Percentiles rank a stretch among this genome's conserved stretches.
These are phyloP conservation scores for Suillus brevipes DNA, from an alignment of 768 basidiomycete species.

Conservation along the genomic window DNA sequence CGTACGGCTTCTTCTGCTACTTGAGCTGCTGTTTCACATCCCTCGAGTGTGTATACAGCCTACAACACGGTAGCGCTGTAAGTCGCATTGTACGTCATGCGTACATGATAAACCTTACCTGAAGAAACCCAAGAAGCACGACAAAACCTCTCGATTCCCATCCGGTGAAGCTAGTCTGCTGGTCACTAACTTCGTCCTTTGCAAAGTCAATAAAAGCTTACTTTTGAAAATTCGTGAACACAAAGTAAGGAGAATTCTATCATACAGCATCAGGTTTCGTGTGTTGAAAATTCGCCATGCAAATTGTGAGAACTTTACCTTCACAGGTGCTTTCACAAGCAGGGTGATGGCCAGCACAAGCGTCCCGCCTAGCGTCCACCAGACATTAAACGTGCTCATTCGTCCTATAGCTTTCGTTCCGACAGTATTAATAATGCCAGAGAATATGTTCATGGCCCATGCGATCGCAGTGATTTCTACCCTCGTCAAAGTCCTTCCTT, in stretches of 20 bases:
- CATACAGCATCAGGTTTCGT: conserved; percentile 1
- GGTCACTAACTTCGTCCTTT: neutral
- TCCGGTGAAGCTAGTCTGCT: conserved; percentile 48
- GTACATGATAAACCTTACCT: neutral
- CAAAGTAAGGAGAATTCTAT: conserved; percentile 52
- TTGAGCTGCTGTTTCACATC: conserved; percentile 64
- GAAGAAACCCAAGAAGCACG: conserved; percentile 52
- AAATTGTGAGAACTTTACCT: conserved; percentile 35
- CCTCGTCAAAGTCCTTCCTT: conserved; percentile 43
- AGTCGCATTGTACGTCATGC: neutral
- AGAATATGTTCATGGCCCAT: conserved; percentile 57
- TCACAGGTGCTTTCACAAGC: conserved; percentile 55
- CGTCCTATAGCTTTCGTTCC: conserved; percentile 58
- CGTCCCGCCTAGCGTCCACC: conserved; percentile 63
- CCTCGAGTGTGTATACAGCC: conserved; percentile 62
- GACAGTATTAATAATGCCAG: conserved; percentile 55
- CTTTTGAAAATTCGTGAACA: conserved; percentile 60
- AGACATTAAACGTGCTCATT: conserved; percentile 56
- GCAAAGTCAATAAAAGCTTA: conserved; percentile 19
- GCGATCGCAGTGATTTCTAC: conserved; percentile 54
- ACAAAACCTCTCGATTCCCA: conserved; percentile 56
- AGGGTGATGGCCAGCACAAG: conserved; percentile 54
- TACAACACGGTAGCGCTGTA: conserved; percentile 37
- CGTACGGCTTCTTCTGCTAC: conserved; percentile 59
- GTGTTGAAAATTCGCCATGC: conserved; percentile 15